These are phyloP conservation scores for Aspergillus awamori DNA, from an alignment of 2,329 filamentous ascomycete species.

Conservation along the genomic window DNA sequence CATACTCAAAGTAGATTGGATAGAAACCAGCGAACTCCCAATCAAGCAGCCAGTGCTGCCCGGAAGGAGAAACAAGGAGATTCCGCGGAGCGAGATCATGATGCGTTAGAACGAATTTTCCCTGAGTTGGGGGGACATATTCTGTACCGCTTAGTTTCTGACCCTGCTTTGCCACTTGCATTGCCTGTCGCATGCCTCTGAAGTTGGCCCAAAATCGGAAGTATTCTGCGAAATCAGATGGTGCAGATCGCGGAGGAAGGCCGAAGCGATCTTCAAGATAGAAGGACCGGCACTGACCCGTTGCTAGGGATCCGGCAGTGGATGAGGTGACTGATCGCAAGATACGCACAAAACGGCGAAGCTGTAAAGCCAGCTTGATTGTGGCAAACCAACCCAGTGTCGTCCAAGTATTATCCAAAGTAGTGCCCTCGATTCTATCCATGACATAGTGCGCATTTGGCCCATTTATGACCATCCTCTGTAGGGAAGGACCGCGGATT, in stretches of 20 bases:
- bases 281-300: slow-evolving; percentile 20
- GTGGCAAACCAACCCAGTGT: slow-evolving; percentile 24
- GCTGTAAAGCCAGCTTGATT: slow-evolving; percentile 24
- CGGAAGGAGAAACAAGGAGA: slow-evolving; percentile 20
- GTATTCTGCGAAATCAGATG: slow-evolving; percentile 20
- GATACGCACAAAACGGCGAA: slow-evolving; percentile 22
- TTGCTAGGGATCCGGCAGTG: slow-evolving; percentile 24
- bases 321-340: slow-evolving; percentile 25
- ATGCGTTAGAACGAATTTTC: slow-evolving; percentile 23
- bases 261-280: slow-evolving; percentile 29
- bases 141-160: not conserved
- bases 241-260: slow-evolving; percentile 20
- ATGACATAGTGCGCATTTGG: slow-evolving; percentile 22
- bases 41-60: slow-evolving; percentile 20
- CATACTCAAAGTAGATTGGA: slow-evolving; percentile 22
- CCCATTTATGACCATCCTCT: slow-evolving; percentile 17
- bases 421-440: slow-evolving; percentile 25
- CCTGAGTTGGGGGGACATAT: not conserved
- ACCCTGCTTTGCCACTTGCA: slow-evolving; percentile 15
- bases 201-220: slow-evolving; percentile 28
- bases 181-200: slow-evolving; percentile 14
- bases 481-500: slow-evolving; percentile 20
- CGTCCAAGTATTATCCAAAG: slow-evolving; percentile 22
- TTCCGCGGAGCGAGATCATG: slow-evolving; percentile 27
- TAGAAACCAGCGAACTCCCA: slow-evolving; percentile 24